Conservation (phyloP, 1,139 yeast species). For the Suhomyces ambrosiae region DNA sequence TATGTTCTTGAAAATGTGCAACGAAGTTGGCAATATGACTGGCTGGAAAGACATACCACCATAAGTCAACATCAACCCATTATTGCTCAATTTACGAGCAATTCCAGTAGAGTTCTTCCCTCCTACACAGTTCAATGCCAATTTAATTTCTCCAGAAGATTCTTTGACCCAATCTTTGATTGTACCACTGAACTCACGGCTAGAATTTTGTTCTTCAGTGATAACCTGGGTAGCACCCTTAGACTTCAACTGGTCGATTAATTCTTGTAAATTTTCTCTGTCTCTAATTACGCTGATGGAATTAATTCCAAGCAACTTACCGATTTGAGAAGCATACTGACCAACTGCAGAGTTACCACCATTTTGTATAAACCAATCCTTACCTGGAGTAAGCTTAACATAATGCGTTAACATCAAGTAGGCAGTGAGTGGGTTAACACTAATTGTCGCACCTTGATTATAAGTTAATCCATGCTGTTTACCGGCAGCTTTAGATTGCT, state of each 20-base stretch:
- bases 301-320: conserved; percentile 72
- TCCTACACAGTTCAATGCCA: conserved; percentile 92
- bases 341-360: conserved; percentile 98
- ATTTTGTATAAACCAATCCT: conserved; percentile 93
- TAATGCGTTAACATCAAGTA: conserved; percentile 82
- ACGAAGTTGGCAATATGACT: conserved; percentile 81
- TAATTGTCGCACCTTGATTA: conserved; percentile 83
- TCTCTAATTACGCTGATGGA: conserved; percentile 88
- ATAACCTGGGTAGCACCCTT: conserved; percentile 89
- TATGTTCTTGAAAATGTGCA: conserved; percentile 86
- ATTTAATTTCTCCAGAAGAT: conserved; percentile 56
- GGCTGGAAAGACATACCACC: conserved; percentile 99
- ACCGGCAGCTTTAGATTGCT: conserved; percentile 35
- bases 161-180: conserved; percentile 67
- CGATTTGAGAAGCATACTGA: conserved; percentile 89
- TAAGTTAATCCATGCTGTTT: conserved; percentile 46
- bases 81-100: conserved; percentile 72
- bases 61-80: conserved; percentile 81
- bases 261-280: conserved; percentile 69
- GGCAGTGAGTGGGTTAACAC: conserved; percentile 93
- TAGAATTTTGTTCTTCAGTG: conserved; percentile 80
- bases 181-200: conserved; percentile 61
- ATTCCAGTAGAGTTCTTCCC: conserved; percentile 81
- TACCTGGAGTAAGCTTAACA: conserved; percentile 59
- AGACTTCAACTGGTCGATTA: conserved; percentile 56